Evolutionary conservation across 108 stramenopile species (phyloP).

Genomic region (Seminavis robusta): DNA sequence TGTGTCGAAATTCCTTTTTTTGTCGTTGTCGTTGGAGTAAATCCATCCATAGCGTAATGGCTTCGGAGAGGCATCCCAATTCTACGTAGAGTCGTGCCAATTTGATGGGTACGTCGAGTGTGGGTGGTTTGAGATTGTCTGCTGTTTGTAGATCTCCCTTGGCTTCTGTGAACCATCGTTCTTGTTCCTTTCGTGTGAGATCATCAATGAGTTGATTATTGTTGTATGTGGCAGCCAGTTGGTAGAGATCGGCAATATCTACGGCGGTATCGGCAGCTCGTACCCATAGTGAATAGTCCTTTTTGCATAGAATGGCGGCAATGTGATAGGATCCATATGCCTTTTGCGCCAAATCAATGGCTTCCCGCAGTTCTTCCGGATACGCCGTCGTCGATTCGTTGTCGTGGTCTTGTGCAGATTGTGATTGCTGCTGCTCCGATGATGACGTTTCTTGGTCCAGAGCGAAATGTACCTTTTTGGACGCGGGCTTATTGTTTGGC

Average conservation of each 20-base stretch:
- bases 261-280: slow-evolving; percentile 73
- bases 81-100: slow-evolving; percentile 66
- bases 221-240: slow-evolving; percentile 13
- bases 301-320: slow-evolving; percentile 75
- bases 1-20: slow-evolving; percentile 46
- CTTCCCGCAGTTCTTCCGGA: slow-evolving; percentile 27
- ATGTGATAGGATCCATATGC: slow-evolving; percentile 80
- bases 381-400: too few species aligned
- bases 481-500: too few species aligned
- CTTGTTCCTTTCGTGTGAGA: slow-evolving; percentile 15
- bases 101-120: slow-evolving; percentile 76
- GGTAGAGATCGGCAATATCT: slow-evolving; percentile 42
- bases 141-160: slow-evolving; percentile 62
- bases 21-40: slow-evolving; percentile 36
- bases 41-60: slow-evolving; percentile 74
- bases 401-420: too few species aligned
- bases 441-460: too few species aligned
- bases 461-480: too few species aligned
- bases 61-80: slow-evolving; percentile 64
- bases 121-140: slow-evolving; percentile 71
- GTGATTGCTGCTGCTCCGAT: too few species aligned
- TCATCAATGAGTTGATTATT: neutral
- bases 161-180: slow-evolving; percentile 68
- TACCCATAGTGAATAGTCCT: slow-evolving; percentile 77
- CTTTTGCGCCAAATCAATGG: slow-evolving; percentile 69